Percentiles rank a stretch among this genome's conserved stretches.
Evolutionary conservation across 2,329 filamentous ascomycete species (phyloP).

Genomic region (Claviceps sp.): DNA sequence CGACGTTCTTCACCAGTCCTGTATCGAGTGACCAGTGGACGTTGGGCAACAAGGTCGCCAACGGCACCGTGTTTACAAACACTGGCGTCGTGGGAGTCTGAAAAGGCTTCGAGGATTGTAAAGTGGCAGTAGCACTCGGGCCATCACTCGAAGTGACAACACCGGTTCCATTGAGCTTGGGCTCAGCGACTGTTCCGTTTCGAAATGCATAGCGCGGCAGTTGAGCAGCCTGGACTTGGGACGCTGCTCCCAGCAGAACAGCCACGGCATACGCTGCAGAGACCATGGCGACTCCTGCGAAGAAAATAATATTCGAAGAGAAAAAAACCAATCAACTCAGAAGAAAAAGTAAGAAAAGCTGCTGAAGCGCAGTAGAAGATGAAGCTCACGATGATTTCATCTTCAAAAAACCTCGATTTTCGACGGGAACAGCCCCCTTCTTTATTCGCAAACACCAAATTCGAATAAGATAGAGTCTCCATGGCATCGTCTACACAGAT

Average conservation of each 20-base stretch:
- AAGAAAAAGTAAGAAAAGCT: background rate
- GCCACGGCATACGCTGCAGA: background rate
- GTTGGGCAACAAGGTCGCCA: conserved; percentile 4
- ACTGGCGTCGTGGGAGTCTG: background rate
- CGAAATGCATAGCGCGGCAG: background rate
- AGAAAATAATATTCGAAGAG: background rate
- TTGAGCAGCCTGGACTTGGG: background rate
- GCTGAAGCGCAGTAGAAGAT: background rate
- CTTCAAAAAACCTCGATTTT: background rate
- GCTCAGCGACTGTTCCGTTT: background rate
- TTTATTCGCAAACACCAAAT: background rate
- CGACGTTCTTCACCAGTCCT: conserved; percentile 10
- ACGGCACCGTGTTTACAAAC: conserved; percentile 1
- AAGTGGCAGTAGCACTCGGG: background rate
- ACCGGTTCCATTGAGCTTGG: background rate
- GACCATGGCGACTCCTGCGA: background rate
- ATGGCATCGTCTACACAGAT: too few species aligned
- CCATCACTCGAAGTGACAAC: background rate
- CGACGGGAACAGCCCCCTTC: background rate
- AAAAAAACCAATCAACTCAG: background rate
- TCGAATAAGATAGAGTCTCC: background rate
- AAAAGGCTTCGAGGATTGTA: background rate
- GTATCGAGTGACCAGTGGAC: conserved; percentile 16
- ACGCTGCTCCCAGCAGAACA: conserved; percentile 3
- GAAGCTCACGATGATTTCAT: too few species aligned